These are phyloP conservation scores for Cryphonectria naterciae DNA, from an alignment of 2,329 filamentous ascomycete genomes.

Conservation along the genomic window DNA sequence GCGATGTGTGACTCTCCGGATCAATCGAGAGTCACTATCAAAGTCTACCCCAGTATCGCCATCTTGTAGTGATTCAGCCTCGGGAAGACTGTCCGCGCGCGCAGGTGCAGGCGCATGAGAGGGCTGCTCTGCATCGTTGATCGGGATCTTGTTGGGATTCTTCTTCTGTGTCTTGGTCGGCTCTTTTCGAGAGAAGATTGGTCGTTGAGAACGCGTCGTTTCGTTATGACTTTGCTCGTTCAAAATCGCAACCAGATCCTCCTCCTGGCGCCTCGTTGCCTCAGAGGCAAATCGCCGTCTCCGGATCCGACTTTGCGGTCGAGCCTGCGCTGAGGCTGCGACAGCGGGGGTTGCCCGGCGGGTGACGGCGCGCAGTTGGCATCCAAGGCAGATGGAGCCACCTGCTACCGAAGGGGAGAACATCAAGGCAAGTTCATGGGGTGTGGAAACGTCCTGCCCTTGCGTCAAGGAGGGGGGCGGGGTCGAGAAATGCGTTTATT, in stretches of 20 bases:
- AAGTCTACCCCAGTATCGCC: background rate
- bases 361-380: conserved; percentile 41
- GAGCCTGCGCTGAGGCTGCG: conserved; percentile 21
- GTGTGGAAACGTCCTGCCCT: background rate
- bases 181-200: background rate
- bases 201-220: background rate
- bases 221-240: background rate
- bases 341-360: conserved; percentile 30
- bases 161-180: background rate
- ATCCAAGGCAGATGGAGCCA: conserved; percentile 45
- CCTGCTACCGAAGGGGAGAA: conserved; percentile 39
- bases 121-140: background rate
- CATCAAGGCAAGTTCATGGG: conserved; percentile 35
- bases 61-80: background rate
- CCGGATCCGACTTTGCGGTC: conserved; percentile 15
- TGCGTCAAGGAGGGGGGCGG: background rate
- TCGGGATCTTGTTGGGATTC: background rate
- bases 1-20: background rate
- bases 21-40: background rate
- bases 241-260: conserved; percentile 6
- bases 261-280: conserved; percentile 12
- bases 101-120: background rate
- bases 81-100: background rate
- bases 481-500: background rate
- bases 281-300: conserved; percentile 27